A percentile compares a stretch with the other conserved stretches of the same genome.
Evolutionary conservation across 495 filamentous ascomycete species (phyloP).

Genomic region (Corynascus novoguineensis): DNA sequence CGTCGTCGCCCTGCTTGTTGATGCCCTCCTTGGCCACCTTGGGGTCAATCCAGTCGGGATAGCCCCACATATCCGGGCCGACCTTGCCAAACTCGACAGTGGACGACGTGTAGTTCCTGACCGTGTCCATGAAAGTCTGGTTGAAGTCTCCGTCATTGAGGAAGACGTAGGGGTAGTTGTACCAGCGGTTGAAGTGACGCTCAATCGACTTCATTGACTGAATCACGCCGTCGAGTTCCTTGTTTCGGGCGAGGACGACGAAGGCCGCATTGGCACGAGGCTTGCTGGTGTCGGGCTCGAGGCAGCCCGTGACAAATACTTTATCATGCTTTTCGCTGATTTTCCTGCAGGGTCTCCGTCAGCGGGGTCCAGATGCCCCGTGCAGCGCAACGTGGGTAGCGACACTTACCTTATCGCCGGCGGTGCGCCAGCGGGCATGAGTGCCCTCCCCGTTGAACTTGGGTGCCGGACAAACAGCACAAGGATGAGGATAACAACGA

Average conservation of each 20-base stretch:
- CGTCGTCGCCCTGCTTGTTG: slow-evolving; percentile 88
- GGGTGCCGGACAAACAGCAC: slow-evolving; percentile 88
- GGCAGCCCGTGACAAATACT: slow-evolving; percentile 87
- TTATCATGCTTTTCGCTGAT: slow-evolving; percentile 97
- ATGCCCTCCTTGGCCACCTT: slow-evolving; percentile 95
- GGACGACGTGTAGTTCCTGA: slow-evolving; percentile 82
- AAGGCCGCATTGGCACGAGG: slow-evolving; percentile 85
- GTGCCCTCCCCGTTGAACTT: slow-evolving; percentile 69
- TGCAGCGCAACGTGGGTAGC: not conserved
- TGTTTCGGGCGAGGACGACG: slow-evolving; percentile 92
- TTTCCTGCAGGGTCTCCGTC: slow-evolving; percentile 54
- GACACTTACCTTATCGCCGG: slow-evolving; percentile 77
- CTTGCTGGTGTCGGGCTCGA: slow-evolving; percentile 59
- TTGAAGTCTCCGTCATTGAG: slow-evolving; percentile 98
- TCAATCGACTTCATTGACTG: slow-evolving; percentile 97
- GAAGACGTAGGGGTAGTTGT: slow-evolving; percentile 98
- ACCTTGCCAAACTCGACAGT: slow-evolving; percentile 93
- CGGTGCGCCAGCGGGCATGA: slow-evolving; percentile 86
- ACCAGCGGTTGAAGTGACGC: slow-evolving; percentile 99
- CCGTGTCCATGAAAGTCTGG: slow-evolving; percentile 78
- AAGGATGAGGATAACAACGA: slow-evolving; percentile 86
- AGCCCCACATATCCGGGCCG: slow-evolving; percentile 87
- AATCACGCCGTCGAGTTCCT: slow-evolving; percentile 92
- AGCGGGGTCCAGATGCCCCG: not conserved
- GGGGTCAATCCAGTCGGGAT: slow-evolving; percentile 90